Percentiles rank a stretch among this genome's conserved stretches.
Conservation (phyloP, 805 yeast species). For the Candida argentea region DNA sequence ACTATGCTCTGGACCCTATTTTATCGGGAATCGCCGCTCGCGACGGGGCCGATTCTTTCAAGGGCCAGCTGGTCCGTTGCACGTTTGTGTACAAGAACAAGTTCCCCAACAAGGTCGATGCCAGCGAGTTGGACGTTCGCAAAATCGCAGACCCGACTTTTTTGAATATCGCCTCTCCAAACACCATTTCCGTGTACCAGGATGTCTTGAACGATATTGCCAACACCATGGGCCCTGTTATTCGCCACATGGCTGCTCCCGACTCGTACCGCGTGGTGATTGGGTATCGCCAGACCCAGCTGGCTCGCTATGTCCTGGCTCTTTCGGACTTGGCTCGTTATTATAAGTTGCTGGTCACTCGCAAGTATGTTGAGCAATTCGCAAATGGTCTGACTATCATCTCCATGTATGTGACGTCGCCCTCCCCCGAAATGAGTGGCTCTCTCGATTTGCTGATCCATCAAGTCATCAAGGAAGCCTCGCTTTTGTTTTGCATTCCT, state of each 20-base stretch:
- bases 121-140: constrained; percentile 42
- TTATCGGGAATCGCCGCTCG: constrained; percentile 31
- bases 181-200: constrained; percentile 71
- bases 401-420: constrained; percentile 73
- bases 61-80: constrained; percentile 39
- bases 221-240: constrained; percentile 81
- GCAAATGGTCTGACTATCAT: constrained; percentile 79
- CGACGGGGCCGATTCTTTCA: constrained; percentile 31
- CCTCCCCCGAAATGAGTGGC: constrained; percentile 28
- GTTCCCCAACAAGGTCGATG: constrained; percentile 9
- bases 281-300: constrained; percentile 76
- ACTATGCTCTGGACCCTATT: constrained; percentile 35
- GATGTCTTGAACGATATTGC: constrained; percentile 61
- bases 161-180: constrained; percentile 62
- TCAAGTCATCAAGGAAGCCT: constrained; percentile 90
- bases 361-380: constrained; percentile 92
- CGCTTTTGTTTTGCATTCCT: constrained; percentile 85
- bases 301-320: constrained; percentile 83
- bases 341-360: constrained; percentile 72
- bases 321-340: constrained; percentile 78
- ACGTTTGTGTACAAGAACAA: constrained; percentile 74
- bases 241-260: constrained; percentile 74
- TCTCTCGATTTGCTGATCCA: constrained; percentile 68
- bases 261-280: constrained; percentile 74
- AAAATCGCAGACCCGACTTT: constrained; percentile 73